A percentile compares a stretch with the other conserved stretches of the same genome.
These are phyloP conservation scores for Toxicodendron radicans DNA, from an alignment of 345 rosid genomes.

Conservation along the genomic window DNA sequence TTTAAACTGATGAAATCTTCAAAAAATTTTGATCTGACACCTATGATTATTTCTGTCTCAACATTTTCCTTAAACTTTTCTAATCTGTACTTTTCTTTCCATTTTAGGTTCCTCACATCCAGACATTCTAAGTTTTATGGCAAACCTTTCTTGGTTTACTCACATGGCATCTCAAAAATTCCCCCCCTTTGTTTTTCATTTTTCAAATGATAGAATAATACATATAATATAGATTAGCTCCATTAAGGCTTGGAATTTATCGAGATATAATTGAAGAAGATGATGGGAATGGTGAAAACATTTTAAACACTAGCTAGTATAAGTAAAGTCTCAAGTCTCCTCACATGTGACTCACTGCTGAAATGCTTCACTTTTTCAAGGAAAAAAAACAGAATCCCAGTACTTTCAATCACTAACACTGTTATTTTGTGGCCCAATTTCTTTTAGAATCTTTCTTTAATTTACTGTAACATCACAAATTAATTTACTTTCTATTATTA, in stretches of 20 bases:
- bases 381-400: neutral
- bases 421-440: no score
- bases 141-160: neutral
- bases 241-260: neutral
- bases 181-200: neutral
- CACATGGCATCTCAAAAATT: neutral
- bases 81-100: neutral
- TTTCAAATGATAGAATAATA: neutral
- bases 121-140: constrained; percentile 4
- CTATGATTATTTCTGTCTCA: neutral
- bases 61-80: neutral
- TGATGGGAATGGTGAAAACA: neutral
- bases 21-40: neutral
- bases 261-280: neutral
- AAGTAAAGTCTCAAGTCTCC: neutral
- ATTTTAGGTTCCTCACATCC: constrained; percentile 2
- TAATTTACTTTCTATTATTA: no score
- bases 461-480: no score
- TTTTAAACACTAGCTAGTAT: neutral
- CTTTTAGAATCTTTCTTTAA: no score
- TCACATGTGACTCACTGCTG: neutral
- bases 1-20: neutral
- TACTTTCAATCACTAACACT: no score
- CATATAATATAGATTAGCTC: no score
- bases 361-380: constrained; percentile 9